Base-by-base conservation (phyloP, 352 stramenopile species). In the Thalassiosira mediterranea region DNA sequence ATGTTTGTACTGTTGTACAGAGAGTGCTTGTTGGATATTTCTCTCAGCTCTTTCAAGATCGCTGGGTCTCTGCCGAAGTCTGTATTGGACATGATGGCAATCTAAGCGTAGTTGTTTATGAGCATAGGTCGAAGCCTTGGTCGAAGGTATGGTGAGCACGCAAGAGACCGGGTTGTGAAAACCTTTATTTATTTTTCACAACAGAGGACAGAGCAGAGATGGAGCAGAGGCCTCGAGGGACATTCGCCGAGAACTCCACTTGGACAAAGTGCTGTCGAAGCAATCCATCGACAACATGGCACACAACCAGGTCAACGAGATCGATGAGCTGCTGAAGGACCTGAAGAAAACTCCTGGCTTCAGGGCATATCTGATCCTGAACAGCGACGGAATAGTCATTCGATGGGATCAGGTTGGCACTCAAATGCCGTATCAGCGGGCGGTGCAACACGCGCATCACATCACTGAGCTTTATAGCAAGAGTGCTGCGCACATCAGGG, bases 311-410 rank as follows among this genome's bases (percentile, higher is more conserved):
- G 56, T 77, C 15, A 97, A 96, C 66, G 92, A 97, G 87, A 92
- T 97, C 61, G 94, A 97, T 58, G 92, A 96, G 76, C 87, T 92
- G 53, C 94, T 96, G 72, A 97, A 96, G 76, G 91, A 94, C 74
- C 91, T 96, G 71, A 96, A 96, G 76, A 92, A 84, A 81, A 94
- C 95, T 72, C 85, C 91, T 15, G 94, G 93, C 51, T 97, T 97
- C 80, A 94, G 93, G 68, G 90, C 91, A 26, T 97, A 96, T 72
- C 88, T 97, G 49, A 87, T 97, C 81, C 94, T 97, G 77, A 97
- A 94, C 81, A 96, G 95, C 60, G 94, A 97, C 61, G 94, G 94
- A 59, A 96, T 97, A 66, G 91, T 97, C 11, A 94, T 97, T 84
- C 95, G 96, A 83, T 95, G 95, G 83, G 93, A 96, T 73, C 94